Base-by-base conservation (phyloP, 1,284 basidiomycete genomes). In the Erythrobasidium hasegawianum region DNA sequence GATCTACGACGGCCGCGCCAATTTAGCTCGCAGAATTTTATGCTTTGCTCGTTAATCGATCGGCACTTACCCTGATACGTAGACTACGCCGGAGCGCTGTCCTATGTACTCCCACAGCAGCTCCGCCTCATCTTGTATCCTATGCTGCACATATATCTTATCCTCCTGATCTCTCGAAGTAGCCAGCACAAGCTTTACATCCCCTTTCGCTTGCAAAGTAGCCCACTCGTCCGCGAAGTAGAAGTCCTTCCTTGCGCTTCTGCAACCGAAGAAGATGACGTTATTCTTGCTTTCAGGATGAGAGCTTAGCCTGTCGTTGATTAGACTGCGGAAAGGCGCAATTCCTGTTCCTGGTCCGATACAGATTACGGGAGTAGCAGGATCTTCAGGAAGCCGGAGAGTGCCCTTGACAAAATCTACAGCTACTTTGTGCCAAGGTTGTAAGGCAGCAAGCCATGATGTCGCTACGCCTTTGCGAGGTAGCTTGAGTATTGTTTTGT, bases 311-410 rank as follows among this genome's bases (percentile, higher is more conserved):
- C 92, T 83, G 70, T 91, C 85, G 75, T 95, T 85, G 24, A 95
- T 83, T 47, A 97, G 81, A 0, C 93, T 85, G 40, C 92, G 82
- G 83, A 97, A 89, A 0, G 95, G 93, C 0, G 94, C 94, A 5
- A 97, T 81, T 9, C 95, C 95, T 0, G 94, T 98, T 0, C 95
- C 95, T 1, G 95, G 95, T 0, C 94, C 93, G 38, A 97, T 81
- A 70, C 90, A 87, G 54, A 97, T 85, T 9, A 93, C 80, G 0
- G 91, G 90, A 1, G 81, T 86, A 2, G 75, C 71, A 0, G 74
- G 68, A 68, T 83, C 79, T 0, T 72, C 71, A 0, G 87, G 91
- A 1, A 87, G 80, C 33, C 77, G 80, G 59, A 96, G 81, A 7
- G 89, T 82, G 0, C 91, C 90, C 39, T 82, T 81, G 64, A 85